Conservation (phyloP, 1,284 basidiomycete genomes). For the Sporisorium scitamineum region DNA sequence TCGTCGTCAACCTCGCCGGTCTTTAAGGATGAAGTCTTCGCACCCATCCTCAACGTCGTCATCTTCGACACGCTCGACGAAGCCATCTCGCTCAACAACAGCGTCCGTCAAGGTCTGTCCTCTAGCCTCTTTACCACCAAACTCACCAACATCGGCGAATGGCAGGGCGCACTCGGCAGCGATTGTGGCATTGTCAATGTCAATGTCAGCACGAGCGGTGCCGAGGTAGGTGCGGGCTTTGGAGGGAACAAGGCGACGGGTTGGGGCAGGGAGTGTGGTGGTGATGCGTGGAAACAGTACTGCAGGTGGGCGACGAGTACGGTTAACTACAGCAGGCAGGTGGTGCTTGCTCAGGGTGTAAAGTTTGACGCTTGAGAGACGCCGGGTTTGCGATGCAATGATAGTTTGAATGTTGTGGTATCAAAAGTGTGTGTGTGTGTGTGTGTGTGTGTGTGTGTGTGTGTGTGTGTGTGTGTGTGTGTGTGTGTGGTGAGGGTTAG, state of each 20-base stretch:
- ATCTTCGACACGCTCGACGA: slow-evolving; percentile 89
- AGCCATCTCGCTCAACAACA: slow-evolving; percentile 92
- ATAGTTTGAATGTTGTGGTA: neutral
- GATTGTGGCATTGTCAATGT: slow-evolving; percentile 63
- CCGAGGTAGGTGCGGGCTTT: slow-evolving; percentile 91
- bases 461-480: neutral
- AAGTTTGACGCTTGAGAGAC: slow-evolving; percentile 74
- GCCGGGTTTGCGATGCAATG: neutral
- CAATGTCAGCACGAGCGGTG: slow-evolving; percentile 86
- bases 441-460: neutral
- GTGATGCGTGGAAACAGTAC: slow-evolving; percentile 92
- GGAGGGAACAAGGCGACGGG: slow-evolving; percentile 86
- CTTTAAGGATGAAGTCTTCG: slow-evolving; percentile 87
- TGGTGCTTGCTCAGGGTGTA: slow-evolving; percentile 91
- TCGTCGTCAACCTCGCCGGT: slow-evolving; percentile 75
- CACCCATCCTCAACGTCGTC: slow-evolving; percentile 86
- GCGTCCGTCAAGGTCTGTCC: slow-evolving; percentile 88
- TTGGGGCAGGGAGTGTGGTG: slow-evolving; percentile 96
- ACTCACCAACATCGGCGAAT: slow-evolving; percentile 52
- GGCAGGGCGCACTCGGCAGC: slow-evolving; percentile 54
- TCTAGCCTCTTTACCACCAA: slow-evolving; percentile 84
- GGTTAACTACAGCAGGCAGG: slow-evolving; percentile 88
- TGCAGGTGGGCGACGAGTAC: slow-evolving; percentile 79
- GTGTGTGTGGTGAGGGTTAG: neutral
- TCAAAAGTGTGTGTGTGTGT: neutral